Evolutionary conservation across 176 grass and related monocot genomes (phyloP), one percentile per base, ranked within the genome.

Genomic region (Dendrocalamus sinicus): DNA sequence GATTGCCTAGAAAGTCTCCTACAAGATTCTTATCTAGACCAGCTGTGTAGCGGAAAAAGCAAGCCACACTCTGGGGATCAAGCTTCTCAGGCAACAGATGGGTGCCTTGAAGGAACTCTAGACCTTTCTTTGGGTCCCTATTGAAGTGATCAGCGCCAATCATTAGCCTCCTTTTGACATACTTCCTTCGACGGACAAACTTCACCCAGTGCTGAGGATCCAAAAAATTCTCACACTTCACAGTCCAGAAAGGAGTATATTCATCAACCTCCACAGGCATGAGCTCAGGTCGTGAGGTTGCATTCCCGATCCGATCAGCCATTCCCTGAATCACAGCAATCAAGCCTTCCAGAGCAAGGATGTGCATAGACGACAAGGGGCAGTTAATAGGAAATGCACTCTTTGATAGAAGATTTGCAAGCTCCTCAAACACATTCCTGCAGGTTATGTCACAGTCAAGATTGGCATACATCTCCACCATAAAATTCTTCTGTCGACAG

Each of bases 381-480:
- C 90, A 94, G 74, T 99, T 99, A 76, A 99, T 86, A 84, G 97
- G 97, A 91, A 99, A 99, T 52, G 97, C 92, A 55, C 97, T 99
- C 79, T 95, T 96, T 9, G 94, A 99, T 66, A 99, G 73, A 88
- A 96, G 89, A 66, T 96, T 99, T 23, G 92, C 85, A 69, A 99
- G 89, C 79, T 99, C 97, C 86, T 99, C 97, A 88, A 99, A 99
- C 72, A 99, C 79, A 88, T 99, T 99, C 50, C 92, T 90, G 87
- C 93, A 99, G 40, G 97, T 96, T 84, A 99, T 90, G 64, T 99
- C 97, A 59, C 92, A 99, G 57, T 99, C 97, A 58, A 99, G 91
- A 89, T 99, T 99, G 68, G 97, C 97, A 61, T 94, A 99, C 97
- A 99, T 94, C 72, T 99, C 97, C 47, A 94, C 92, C 94, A 99